phyloP scores from a whole-genome alignment of 768 basidiomycete species.

The Pisolithus albus region DNA sequence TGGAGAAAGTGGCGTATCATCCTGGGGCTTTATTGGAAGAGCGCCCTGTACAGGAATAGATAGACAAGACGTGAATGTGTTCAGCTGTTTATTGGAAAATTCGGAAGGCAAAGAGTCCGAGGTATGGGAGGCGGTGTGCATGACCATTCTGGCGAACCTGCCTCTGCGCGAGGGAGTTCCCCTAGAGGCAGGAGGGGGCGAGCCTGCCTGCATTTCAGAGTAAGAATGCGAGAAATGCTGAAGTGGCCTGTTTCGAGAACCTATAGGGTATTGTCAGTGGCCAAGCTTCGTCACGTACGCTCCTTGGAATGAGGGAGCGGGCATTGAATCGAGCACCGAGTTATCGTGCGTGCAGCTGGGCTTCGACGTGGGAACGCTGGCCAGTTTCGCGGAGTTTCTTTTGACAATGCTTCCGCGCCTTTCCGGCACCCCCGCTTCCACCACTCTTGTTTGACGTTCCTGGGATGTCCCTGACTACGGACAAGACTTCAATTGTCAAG shows the following conservation, averaged over 20 bases:
- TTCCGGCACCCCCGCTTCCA: slow-evolving; percentile 24
- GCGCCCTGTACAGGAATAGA: slow-evolving; percentile 75
- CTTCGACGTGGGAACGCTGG: slow-evolving; percentile 26
- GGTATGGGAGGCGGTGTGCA: slow-evolving; percentile 36
- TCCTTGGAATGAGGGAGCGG: slow-evolving; percentile 33
- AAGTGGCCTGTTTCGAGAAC: slow-evolving; percentile 1
- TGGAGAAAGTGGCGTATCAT: slow-evolving; percentile 29
- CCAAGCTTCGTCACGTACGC: slow-evolving; percentile 11
- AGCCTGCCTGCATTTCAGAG: slow-evolving; percentile 37
- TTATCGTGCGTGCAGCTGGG: slow-evolving; percentile 29
- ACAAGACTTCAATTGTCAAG: too few relatives aligned
- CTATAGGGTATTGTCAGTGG: slow-evolving; percentile 13
- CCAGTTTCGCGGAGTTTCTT: slow-evolving; percentile 29
- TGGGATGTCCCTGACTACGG: slow-evolving; percentile 8
- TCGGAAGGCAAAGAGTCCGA: slow-evolving; percentile 43
- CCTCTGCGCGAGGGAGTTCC: slow-evolving; percentile 58
- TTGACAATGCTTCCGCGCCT: slow-evolving; percentile 27
- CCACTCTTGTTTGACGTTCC: background rate
- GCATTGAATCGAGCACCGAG: slow-evolving; percentile 35
- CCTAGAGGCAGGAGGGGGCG: slow-evolving; percentile 43
- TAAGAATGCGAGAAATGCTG: slow-evolving; percentile 2
- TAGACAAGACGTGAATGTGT: slow-evolving; percentile 58
- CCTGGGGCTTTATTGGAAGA: slow-evolving; percentile 50
- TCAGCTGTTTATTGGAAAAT: slow-evolving; percentile 42
- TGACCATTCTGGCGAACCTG: slow-evolving; percentile 50